Evolutionary conservation across 345 rosid species (phyloP).

Genomic region (Atalantia buxifolia): DNA sequence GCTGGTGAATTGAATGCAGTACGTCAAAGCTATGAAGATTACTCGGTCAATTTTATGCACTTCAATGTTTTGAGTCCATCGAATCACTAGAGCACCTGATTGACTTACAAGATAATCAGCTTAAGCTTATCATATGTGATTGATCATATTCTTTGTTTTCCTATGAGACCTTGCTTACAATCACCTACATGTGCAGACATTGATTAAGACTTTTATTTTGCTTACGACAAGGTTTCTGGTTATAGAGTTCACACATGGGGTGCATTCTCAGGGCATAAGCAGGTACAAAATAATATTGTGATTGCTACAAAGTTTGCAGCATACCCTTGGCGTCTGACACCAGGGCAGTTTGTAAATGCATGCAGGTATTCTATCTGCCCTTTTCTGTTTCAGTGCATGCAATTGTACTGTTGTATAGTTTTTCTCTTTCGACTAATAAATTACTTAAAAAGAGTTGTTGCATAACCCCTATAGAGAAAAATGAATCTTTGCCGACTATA

Average conservation of each 20-base stretch:
- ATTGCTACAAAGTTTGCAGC: slow-evolving; percentile 97
- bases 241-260: background rate
- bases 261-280: slow-evolving; percentile 39
- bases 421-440: background rate
- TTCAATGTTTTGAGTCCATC: background rate
- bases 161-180: background rate
- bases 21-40: background rate
- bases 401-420: background rate
- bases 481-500: background rate
- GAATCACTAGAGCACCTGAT: background rate
- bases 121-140: background rate
- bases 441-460: background rate
- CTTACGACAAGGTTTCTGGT: background rate
- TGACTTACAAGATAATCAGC: background rate
- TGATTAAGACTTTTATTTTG: background rate
- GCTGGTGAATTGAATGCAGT: background rate
- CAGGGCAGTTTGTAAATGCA: slow-evolving; percentile 87
- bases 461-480: background rate
- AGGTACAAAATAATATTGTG: slow-evolving; percentile 50
- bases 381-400: background rate
- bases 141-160: background rate
- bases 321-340: slow-evolving; percentile 89
- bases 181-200: background rate
- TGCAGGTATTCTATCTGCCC: slow-evolving; percentile 52
- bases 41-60: background rate